Evolutionary conservation across 2,329 filamentous ascomycete species (phyloP).

Genomic region (Juglanconis sp.): DNA sequence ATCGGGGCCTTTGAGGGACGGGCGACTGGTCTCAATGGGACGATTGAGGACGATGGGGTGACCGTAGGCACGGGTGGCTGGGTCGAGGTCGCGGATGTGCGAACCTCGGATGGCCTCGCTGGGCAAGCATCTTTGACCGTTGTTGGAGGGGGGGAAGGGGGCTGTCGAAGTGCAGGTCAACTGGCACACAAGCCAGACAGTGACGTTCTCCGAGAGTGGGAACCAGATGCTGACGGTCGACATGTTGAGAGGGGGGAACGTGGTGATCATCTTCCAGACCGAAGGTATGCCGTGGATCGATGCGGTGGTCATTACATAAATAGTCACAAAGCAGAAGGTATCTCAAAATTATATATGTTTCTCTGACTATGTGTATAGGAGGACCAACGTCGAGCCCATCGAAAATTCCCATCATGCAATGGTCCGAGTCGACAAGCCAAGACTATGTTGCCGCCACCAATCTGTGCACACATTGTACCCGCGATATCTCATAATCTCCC

Average conservation of each 20-base stretch:
- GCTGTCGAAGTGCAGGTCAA: neutral
- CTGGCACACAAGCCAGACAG: neutral
- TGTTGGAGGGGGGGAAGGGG: neutral
- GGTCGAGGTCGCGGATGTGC: neutral
- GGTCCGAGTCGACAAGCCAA: too few relatives aligned
- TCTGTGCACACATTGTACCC: neutral
- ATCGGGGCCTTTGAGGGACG: neutral
- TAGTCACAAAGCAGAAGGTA: too few relatives aligned
- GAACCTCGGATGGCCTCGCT: neutral
- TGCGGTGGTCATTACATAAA: too few relatives aligned
- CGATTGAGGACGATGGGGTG: neutral
- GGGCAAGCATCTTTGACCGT: neutral
- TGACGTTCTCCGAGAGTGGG: neutral
- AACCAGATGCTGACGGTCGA: neutral
- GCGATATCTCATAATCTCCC: too few relatives aligned
- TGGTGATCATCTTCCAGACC: neutral
- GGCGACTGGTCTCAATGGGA: neutral
- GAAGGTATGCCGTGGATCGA: neutral
- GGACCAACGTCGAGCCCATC: neutral
- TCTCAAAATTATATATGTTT: too few relatives aligned
- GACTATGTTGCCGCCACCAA: neutral
- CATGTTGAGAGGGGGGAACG: neutral
- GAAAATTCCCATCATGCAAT: too few relatives aligned
- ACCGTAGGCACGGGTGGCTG: neutral
- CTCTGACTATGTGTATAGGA: too few relatives aligned